Percentiles rank a stretch among this genome's conserved stretches.
phyloP scores from a whole-genome alignment of 2,329 filamentous ascomycete genomes.

The Sclerotinia trifoliorum region DNA sequence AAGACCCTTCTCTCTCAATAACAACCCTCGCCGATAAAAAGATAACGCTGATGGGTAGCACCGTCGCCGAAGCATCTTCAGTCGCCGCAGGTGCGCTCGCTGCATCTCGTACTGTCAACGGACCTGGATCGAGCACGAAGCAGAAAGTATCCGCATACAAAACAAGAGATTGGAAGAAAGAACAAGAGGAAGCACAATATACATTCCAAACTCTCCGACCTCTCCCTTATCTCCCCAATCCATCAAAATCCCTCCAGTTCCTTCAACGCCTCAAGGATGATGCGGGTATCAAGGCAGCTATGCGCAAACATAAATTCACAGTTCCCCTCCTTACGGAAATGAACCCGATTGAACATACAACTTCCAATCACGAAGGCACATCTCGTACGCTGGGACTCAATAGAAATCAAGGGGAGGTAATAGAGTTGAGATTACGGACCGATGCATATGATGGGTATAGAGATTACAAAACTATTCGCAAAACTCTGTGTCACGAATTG shows the following conservation, averaged over 20 bases:
- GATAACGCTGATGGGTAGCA: constrained; percentile 64
- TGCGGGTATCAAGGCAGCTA: constrained; percentile 77
- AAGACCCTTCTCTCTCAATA: constrained; percentile 51
- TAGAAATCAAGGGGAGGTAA: constrained; percentile 81
- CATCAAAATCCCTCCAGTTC: constrained; percentile 67
- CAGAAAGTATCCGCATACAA: constrained; percentile 43
- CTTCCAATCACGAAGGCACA: constrained; percentile 66
- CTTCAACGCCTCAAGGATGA: constrained; percentile 77
- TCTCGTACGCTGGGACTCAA: constrained; percentile 82
- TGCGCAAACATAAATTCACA: constrained; percentile 80
- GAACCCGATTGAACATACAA: constrained; percentile 81
- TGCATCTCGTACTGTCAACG: constrained; percentile 50
- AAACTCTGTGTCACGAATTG: constrained; percentile 91
- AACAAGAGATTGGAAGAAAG: constrained; percentile 48
- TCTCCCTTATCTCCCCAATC: constrained; percentile 73
- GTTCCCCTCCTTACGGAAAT: constrained; percentile 92
- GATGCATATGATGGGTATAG: constrained; percentile 92
- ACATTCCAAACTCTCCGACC: constrained; percentile 79
- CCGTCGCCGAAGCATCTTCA: constrained; percentile 56
- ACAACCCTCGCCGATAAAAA: constrained; percentile 56
- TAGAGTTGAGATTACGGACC: constrained; percentile 86
- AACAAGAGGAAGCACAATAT: constrained; percentile 57
- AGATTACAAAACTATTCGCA: constrained; percentile 87
- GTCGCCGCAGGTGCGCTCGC: constrained; percentile 49
- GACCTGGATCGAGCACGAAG: constrained; percentile 23